Base-by-base conservation (phyloP, 2,329 filamentous ascomycete genomes). In the Fusarium euwallaceae region DNA sequence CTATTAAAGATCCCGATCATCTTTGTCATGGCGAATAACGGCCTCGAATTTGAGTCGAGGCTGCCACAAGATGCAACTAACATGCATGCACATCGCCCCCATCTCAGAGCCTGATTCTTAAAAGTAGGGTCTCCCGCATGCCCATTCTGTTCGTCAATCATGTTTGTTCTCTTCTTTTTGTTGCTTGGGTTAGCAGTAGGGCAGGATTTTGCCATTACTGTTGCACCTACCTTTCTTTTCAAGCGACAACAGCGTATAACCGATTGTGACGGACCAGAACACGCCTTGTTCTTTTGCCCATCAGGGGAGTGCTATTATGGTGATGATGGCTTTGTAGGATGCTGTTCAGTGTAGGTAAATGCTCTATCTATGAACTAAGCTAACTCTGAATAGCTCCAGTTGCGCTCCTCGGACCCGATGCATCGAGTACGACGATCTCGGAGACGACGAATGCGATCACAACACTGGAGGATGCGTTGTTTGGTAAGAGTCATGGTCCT, bases 381-480 rank as follows among this genome's bases (percentile, higher is more conserved):
- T 65, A 20, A 65, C 37, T 24, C 6, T n/a, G 17, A 2, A n/a
- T 20, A 65, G 62, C 1, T 65, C 62, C 7, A 59, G 62, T 17
- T 65, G 62, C 22, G 62, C 62, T 20, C 62, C 62, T 3, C 62
- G 62, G 17, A 65, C 62, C 17, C 32, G 36, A 59, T 65, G 62
- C 32, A 59, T 65, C 36, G 51, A 58, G 6, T 60, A 59, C 7
- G 24, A 20, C 24, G 20, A 60, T n/a, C 14, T 34, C 1, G 39
- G 11, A n/a, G 53, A 60, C 4, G 24, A 65, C 24, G 22, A 27
- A 16, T 65, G 62, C 20, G 62, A 65, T 10, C 62, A 65, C 39
- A 36, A 65, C 24, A 65, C 51, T 24, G 62, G 62, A 10, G 62
- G 62, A 59, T 65, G 62, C 20, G 62, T 65, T 20, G 37, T 59